Evolutionary conservation across 2,329 filamentous ascomycete genomes (phyloP), one percentile per base, ranked within the genome.

Genomic region (Zymoseptoria ardabiliae): DNA sequence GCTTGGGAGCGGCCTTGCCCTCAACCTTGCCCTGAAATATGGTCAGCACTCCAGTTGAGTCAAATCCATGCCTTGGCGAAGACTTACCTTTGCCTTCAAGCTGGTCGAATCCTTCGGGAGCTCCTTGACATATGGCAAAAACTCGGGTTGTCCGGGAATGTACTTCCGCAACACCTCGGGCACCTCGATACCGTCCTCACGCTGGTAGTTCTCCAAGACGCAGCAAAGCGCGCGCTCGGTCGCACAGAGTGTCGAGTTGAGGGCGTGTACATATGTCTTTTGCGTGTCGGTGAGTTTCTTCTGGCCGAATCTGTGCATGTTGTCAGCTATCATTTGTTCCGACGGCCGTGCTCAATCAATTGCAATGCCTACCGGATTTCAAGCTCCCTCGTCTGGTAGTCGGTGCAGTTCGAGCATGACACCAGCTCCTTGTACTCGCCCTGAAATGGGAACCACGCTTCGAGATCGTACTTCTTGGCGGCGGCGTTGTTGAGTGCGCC

Each of bases 401-500:
- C 93, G 51, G 91, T 96, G 80, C 94, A 99, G 79, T 99, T 99
- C 62, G 91, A 96, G 82, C 92, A 96, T 20, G 90, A 96, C 55
- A 97, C 94, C 25, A 99, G 84, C 78, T 97, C 94, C 65, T 97
- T 97, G 83, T 97, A 99, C 77, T 97, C 94, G 69, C 89, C 89
- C 75, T 97, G 92, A 81, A 89, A 95, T 17, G 91, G 91, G 75
- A 96, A 96, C 90, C 91, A 96, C 2, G 94, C 93, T 75, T 99
- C 94, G 21, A 99, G 82, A 71, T 99, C 94, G 73, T 88, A 92
- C 78, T 99, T 99, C 82, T 96, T 97, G 25, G 90, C 81, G 3
- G 87, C 87, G 1, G 89, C 89, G 68, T 92, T 95, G 78, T 96
- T 96, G 70, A 99, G 78, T 0, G 94, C 94, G 4, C 93, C 93